Conservation (phyloP, 2,329 filamentous ascomycete species). For the Clonostachys rosea region DNA sequence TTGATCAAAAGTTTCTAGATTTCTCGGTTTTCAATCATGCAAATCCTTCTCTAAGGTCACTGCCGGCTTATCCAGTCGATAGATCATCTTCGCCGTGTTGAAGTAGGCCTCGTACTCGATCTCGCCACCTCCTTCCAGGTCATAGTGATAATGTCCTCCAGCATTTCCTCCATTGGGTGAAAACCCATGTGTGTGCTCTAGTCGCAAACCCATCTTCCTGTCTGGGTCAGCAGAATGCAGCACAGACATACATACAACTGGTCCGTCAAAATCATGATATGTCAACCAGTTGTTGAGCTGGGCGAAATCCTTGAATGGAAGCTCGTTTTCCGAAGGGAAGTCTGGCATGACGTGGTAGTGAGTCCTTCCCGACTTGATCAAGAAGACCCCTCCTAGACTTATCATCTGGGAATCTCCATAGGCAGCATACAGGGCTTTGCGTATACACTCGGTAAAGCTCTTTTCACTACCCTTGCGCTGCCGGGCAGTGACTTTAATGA, state of each 20-base stretch:
- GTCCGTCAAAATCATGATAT: conserved; percentile 27
- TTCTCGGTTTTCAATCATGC: too few relatives aligned
- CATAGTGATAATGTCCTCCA: conserved; percentile 41
- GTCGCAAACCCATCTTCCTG: conserved; percentile 25
- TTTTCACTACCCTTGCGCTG: conserved; percentile 12
- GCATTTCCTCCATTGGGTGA: conserved; percentile 17
- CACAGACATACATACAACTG: conserved; percentile 31
- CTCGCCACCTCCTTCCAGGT: conserved; percentile 15
- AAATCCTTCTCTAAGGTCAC: too few relatives aligned
- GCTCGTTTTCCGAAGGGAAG: conserved; percentile 19
- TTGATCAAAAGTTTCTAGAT: too few relatives aligned
- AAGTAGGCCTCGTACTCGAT: conserved; percentile 42
- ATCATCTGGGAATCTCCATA: conserved; percentile 22
- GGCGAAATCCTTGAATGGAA: conserved; percentile 16
- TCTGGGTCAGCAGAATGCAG: conserved; percentile 33
- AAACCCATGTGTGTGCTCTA: conserved; percentile 44
- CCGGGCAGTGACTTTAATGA: conserved; percentile 26
- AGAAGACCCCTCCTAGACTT: conserved; percentile 33
- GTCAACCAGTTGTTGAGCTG: conserved; percentile 30
- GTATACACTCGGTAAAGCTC: conserved; percentile 27
- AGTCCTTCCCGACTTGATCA: conserved; percentile 26
- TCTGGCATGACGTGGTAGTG: conserved; percentile 39
- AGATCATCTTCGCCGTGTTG: conserved; percentile 31
- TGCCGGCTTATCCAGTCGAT: conserved; percentile 23
- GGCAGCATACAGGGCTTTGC: conserved; percentile 12